Evolutionary conservation across 352 stramenopile species (phyloP), one percentile per base, ranked within the genome.

Genomic region (Elongisporangium senticosum): DNA sequence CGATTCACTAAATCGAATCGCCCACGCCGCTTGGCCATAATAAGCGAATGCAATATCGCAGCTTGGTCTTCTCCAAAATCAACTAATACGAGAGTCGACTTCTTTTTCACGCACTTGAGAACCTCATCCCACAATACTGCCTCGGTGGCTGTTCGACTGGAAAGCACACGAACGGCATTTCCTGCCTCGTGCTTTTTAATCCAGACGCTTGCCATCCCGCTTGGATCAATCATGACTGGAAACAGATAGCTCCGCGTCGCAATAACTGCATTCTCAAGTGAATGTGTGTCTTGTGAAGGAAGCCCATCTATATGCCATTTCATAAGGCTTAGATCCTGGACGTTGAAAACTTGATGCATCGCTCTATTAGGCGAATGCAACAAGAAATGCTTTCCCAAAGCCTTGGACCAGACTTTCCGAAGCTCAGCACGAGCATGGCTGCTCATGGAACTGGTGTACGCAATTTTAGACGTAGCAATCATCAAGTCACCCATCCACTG

Each of bases 401-500:
- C 62, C 2, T 72, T 39, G 0, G 61, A 73, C 83, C 79, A 93
- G 13, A 74, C 49, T 7, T 47, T 14, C 0, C 76, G 61, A 4
- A 87, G 64, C n/a, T 63, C 50, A 0, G 15, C 13, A 2, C 69
- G 63, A 2, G 63, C 61, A 1, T 20, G n/a, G 6, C 22, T n/a
- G 0, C 56, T 74, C 3, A 74, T 11, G 5, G 58, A 68, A 7
- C 74, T 72, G 6, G 72, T 65, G 47, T 93, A 93, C 0, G 63
- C 68, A 10, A 87, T 56, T 0, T 67, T 56, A 0, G 77, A 77
- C 21, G 83, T 90, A 2, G 68, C 72, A 6, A 93, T 53, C n/a
- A 91, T 65, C 21, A 90, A 59, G 17, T 93, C 80, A 3, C 75
- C 83, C 54, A 77, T 70, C 59, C 72, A 78, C 21, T 87, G 62